Conservation (phyloP, 257 asterid species). For the Solanum chilense region DNA sequence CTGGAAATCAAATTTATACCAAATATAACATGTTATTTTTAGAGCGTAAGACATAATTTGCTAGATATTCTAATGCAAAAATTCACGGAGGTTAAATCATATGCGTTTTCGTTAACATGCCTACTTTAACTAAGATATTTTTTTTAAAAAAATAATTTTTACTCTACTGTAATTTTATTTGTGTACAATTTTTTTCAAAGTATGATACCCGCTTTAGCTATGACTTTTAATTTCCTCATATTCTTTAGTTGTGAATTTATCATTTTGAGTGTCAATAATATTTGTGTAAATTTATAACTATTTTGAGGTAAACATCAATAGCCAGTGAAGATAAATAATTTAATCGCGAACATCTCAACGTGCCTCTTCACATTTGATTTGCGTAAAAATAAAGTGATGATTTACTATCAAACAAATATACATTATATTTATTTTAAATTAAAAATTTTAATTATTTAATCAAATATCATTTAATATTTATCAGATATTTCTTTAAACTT, state of each 20-base stretch:
- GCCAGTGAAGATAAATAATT: not conserved
- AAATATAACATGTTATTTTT: not conserved
- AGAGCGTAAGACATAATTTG: not conserved
- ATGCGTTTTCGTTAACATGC: not conserved
- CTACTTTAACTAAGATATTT: too few species aligned
- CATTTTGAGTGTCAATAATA: too few species aligned
- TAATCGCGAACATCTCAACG: not conserved
- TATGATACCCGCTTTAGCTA: not conserved
- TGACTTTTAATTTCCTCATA: too few species aligned
- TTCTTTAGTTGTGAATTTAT: too few species aligned
- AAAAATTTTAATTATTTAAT: too few species aligned
- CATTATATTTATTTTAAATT: too few species aligned
- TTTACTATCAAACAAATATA: not conserved
- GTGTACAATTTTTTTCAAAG: too few species aligned
- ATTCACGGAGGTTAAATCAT: not conserved
- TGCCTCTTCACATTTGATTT: not conserved
- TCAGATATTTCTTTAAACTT: not conserved
- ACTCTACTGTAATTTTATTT: too few species aligned
- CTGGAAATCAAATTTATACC: not conserved
- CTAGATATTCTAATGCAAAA: not conserved
- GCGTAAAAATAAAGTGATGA: not conserved
- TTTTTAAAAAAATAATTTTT: too few species aligned
- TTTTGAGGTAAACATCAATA: too few species aligned
- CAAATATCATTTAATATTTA: not conserved
- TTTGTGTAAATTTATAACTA: too few species aligned